Base-by-base conservation (phyloP, 2,329 filamentous ascomycete genomes). In the Aspergillus brunneoviolaceus region DNA sequence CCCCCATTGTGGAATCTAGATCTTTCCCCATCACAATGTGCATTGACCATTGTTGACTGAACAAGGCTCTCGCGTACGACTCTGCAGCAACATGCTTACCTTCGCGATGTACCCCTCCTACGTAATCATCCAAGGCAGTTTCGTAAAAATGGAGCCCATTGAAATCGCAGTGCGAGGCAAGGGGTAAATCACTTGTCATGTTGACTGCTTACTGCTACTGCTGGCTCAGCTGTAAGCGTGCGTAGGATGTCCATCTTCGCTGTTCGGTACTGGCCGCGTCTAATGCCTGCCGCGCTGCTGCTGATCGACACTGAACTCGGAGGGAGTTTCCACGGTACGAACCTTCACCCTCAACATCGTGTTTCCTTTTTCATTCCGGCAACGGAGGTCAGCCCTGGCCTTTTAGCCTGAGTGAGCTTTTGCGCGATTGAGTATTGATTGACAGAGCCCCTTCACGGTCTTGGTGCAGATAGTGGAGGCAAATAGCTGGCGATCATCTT, bases 391-490 rank as follows among this genome's bases (percentile, higher is more conserved):
- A 49, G 33, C 23, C 55, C 25, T 35, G 5, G n/a, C 4, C 2
- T 19, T 10, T 29, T 49, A 49, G 33, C 27, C 47, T 48, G 27
- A 25, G 29, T 19, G 56, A 61, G 58, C 63, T 61, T 53, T 64
- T 64, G 51, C 62, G 63, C 57, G 49, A 61, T 63, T 19, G 31
- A 60, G 60, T 63, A 61, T 58, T 33, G 60, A 62, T 64, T 62
- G 58, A 51, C 58, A 51, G 11, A 51, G 14, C 21, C 51, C 35
- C 7, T 29, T n/a, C 12, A 27, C 12, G 33, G 33, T 10, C 45
- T 51, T 33, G 33, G 42, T 51, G 51, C 50, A 33, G 19, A 49
- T n/a, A 49, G 53, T 55, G 50, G 56, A 51, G 52, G 59, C 49
- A 31, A 42, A 49, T 51, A 11, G 16, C 16, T 25, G 39, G 6